Base-by-base conservation (phyloP, 495 filamentous ascomycete species). In the Choiromyces venosus region DNA sequence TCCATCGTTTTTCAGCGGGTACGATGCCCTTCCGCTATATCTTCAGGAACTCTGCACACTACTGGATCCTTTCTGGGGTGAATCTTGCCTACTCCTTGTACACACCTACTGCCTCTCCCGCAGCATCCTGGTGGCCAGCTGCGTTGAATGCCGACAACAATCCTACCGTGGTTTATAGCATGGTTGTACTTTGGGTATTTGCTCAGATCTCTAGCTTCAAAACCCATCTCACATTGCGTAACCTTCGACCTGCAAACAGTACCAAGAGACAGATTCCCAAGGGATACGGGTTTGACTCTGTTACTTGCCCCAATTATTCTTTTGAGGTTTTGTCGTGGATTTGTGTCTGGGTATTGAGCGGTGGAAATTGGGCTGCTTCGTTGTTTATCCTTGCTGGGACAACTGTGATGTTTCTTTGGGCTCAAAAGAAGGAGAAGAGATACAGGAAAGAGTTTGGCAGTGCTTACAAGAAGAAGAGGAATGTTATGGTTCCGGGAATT, bases 261-360 rank as follows among this genome's bases (percentile, higher is more conserved):
- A 97, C 89, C 8, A 91, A 96, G 76, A 85, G 93, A 25, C 93
- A 92, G 73, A 96, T 99, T 80, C 95, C 95, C 0, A 84, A 85
- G 52, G 94, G 94, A 29, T 88, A 93, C 71, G 93, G 93, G n/a
- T 97, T 97, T 84, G 85, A 83, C 79, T 78, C 88, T 52, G 95
- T 98, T 56, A 99, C 95, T 18, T 96, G 93, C 86, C 95, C 95
- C 35, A 99, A 99, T 85, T 99, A 99, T 84, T 87, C 94, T 84
- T 99, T 97, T 80, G 95, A 99, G 86, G 86, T 90, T 18, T 76
- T 95, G 46, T 87, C 92, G 1, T 99, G 95, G 95, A 69, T 91
- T 25, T 93, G 92, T 64, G 85, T 98, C 21, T 85, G 84, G 81
- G 83, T 94, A 65, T 81, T 96, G 35, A 91, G 90, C 74, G 88